Percentiles rank a stretch among this genome's conserved stretches.
phyloP scores from a whole-genome alignment of 2,329 filamentous ascomycete genomes.

The Stachybotrys echinatus region DNA sequence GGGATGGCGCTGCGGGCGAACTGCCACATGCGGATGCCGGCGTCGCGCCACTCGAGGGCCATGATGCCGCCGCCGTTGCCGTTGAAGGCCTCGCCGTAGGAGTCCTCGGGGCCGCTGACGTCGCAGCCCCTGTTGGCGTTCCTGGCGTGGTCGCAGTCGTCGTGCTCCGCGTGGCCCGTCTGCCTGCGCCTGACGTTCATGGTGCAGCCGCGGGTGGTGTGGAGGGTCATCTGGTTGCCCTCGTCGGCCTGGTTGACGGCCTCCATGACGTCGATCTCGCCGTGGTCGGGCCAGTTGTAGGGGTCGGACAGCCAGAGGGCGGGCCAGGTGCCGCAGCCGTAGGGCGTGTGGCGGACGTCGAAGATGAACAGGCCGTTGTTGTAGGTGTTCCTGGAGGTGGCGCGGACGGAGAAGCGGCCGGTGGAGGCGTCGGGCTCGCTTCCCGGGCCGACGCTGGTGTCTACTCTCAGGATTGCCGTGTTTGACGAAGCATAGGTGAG shows the following conservation, averaged over 20 bases:
- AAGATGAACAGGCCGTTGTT: constrained; percentile 63
- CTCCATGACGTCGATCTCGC: constrained; percentile 62
- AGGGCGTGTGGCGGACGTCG: constrained; percentile 58
- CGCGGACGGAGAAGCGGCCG: constrained; percentile 58
- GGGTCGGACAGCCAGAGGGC: constrained; percentile 61
- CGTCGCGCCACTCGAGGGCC: constrained; percentile 55
- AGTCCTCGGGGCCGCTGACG: constrained; percentile 35
- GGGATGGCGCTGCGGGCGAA: constrained; percentile 45
- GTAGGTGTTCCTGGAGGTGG: constrained; percentile 56
- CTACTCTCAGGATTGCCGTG: constrained; percentile 54
- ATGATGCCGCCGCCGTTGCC: constrained; percentile 50
- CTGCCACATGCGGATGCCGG: constrained; percentile 60
- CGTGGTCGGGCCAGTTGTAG: constrained; percentile 55
- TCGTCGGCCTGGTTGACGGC: constrained; percentile 46
- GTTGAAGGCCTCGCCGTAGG: constrained; percentile 50
- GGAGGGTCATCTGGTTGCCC: constrained; percentile 56
- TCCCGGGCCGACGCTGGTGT: constrained; percentile 48
- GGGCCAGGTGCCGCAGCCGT: constrained; percentile 60
- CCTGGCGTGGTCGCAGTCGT: constrained; percentile 45
- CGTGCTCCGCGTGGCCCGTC: constrained; percentile 35
- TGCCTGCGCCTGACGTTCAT: constrained; percentile 51
- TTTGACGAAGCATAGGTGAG: constrained; percentile 53
- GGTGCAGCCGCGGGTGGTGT: constrained; percentile 47
- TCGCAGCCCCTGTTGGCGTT: constrained; percentile 54
- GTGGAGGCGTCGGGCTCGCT: constrained; percentile 46